Evolutionary conservation across 129 eudicot genomes (phyloP).

Genomic region (Kitagawia praeruptora): DNA sequence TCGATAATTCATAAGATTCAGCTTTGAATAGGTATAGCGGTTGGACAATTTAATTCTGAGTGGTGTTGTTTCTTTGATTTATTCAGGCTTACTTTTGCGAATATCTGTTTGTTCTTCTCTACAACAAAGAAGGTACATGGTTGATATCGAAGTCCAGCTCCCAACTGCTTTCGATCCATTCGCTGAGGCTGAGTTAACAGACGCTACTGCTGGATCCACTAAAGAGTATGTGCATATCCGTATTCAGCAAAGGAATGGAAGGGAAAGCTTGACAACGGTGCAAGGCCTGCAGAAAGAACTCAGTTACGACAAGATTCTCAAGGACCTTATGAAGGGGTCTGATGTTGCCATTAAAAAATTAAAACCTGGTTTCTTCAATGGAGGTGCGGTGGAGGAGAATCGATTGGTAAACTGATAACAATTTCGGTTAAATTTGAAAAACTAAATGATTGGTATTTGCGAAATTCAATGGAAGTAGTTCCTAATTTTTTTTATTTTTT

Average conservation of each 20-base stretch:
- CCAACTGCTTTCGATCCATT: constrained; percentile 44
- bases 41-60: neutral
- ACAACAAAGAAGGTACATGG: constrained; percentile 52
- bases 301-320: constrained; percentile 80
- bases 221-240: constrained; percentile 95
- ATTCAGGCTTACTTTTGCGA: neutral
- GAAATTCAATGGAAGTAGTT: neutral
- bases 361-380: constrained; percentile 19
- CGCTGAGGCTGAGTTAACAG: constrained; percentile 61
- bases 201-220: constrained; percentile 56
- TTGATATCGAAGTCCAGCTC: constrained; percentile 49
- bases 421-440: neutral
- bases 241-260: constrained; percentile 88
- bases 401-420: constrained; percentile 17
- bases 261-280: constrained; percentile 82
- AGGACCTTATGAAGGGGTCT: constrained; percentile 78
- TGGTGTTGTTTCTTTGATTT: neutral
- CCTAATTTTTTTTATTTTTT: neutral
- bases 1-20: too few relatives aligned
- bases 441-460: neutral
- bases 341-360: constrained; percentile 51
- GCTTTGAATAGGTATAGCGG: too few relatives aligned
- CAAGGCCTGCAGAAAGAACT: constrained; percentile 78
- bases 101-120: neutral
- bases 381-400: constrained; percentile 24